Conservation (phyloP, 2,329 filamentous ascomycete species). For the Pyrenophora graminea region DNA sequence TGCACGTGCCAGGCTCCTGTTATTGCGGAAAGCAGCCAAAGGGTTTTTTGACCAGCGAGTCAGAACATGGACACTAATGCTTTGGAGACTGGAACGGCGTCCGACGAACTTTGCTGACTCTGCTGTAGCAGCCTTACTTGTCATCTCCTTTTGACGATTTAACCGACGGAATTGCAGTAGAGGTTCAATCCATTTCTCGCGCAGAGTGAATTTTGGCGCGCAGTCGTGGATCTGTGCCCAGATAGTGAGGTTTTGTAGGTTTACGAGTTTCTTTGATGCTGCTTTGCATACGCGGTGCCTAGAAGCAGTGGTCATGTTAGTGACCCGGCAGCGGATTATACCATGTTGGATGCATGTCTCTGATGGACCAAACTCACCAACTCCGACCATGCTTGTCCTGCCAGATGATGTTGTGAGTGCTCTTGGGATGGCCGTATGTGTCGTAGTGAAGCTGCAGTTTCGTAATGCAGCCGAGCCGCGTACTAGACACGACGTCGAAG, state of each 20-base stretch:
- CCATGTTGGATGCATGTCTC: neutral
- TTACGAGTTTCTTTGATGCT: constrained; percentile 24
- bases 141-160: neutral
- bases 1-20: constrained; percentile 18
- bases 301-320: neutral
- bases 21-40: constrained; percentile 4
- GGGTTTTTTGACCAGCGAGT: neutral
- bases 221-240: constrained; percentile 24
- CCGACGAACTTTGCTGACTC: neutral
- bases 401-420: constrained; percentile 19
- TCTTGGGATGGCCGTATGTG: constrained; percentile 32
- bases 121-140: neutral
- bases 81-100: constrained; percentile 2
- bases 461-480: constrained; percentile 26
- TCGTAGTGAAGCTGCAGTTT: constrained; percentile 38
- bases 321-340: neutral
- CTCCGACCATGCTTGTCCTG: constrained; percentile 30
- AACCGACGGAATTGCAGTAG: constrained; percentile 35
- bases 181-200: constrained; percentile 33
- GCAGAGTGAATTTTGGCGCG: constrained; percentile 27
- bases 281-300: constrained; percentile 23
- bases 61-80: constrained; percentile 24
- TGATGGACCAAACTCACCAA: constrained; percentile 17
- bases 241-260: constrained; percentile 29
- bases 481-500: constrained; percentile 22